A percentile compares a stretch with the other conserved stretches of the same genome.
These are phyloP conservation scores for Cotoneaster glaucophyllus DNA, from an alignment of 306 rosid species.

Conservation along the genomic window DNA sequence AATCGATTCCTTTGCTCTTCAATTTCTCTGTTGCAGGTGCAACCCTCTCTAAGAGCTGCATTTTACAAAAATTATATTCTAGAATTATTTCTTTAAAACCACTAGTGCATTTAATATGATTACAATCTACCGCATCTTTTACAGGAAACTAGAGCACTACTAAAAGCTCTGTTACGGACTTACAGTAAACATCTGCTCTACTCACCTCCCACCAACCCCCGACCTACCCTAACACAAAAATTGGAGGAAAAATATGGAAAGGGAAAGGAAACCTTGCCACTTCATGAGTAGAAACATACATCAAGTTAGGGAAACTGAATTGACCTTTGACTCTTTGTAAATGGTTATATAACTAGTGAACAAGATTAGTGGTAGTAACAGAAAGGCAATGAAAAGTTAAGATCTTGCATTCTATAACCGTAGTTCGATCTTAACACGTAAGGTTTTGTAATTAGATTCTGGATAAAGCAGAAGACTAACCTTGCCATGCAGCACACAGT, in stretches of 20 bases:
- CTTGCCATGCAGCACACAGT: slow-evolving; percentile 64
- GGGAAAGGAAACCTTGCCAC: neutral
- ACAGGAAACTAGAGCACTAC: neutral
- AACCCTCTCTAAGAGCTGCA: slow-evolving; percentile 63
- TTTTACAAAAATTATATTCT: slow-evolving; percentile 7
- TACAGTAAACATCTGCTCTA: neutral
- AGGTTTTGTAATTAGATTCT: neutral
- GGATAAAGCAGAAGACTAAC: slow-evolving; percentile 27
- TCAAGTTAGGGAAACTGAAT: neutral
- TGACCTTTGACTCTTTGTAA: neutral
- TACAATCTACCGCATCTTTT: too few species aligned
- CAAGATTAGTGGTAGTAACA: neutral
- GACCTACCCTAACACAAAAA: neutral
- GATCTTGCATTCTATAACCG: neutral
- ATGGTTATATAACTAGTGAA: neutral
- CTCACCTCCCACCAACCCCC: neutral
- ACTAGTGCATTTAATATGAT: too few species aligned
- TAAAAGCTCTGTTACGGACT: neutral
- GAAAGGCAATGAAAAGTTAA: neutral
- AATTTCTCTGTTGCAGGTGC: slow-evolving; percentile 78
- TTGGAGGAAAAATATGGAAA: neutral
- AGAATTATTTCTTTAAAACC: too few species aligned
- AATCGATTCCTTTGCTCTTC: slow-evolving; percentile 59
- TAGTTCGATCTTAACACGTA: neutral
- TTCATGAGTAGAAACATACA: neutral